Evolutionary conservation across 2,329 filamentous ascomycete species (phyloP), one percentile per base, ranked within the genome.

Genomic region (Dichotomopilus funicola): DNA sequence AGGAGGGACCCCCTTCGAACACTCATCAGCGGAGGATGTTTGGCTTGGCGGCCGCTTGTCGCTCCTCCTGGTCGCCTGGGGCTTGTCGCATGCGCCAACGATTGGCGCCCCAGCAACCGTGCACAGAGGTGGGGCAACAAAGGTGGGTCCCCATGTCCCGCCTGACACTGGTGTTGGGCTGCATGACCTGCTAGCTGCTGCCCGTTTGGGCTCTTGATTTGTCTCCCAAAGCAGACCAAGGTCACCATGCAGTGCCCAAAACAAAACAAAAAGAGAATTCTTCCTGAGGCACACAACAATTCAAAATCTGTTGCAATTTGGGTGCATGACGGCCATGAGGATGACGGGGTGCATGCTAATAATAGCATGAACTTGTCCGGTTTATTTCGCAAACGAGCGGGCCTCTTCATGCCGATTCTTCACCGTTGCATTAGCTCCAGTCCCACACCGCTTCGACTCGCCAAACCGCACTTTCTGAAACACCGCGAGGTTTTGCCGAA

Each of bases 101-200:
- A 49, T 33, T 58, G 61, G 58, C 59, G 54, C 57, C 63, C 55
- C 57, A 59, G 63, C 63, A 65, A 65, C 63, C 62, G 63, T 65
- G 63, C 63, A 54, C 56, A 31, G 27, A 45, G 46, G 59, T 57
- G 57, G 59, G 55, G 53, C 57, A 48, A 12, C 51, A 53, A 44
- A 49, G 33, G 6, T 27, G 34, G 42, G 46, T 27, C 34, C 37
- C 46, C 49, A 53, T 36, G 44, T 36, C 55, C 49, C 38, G 43
- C 42, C 45, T 55, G 53, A 47, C 31, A 37, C 47, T 35, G n/a
- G 38, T 47, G 40, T 38, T 54, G 40, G 11, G 19, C 19, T 27
- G 19, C 19, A 27, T 27, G 19, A 27, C 19, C 31, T 41, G 44
- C 19, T 11, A 38, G 52, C 31, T 3, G 31, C 36, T 35, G 36